Percentiles rank a stretch among this genome's conserved stretches.
These are phyloP conservation scores for Pythium folliculosum DNA, from an alignment of 352 stramenopile species.

Conservation along the genomic window DNA sequence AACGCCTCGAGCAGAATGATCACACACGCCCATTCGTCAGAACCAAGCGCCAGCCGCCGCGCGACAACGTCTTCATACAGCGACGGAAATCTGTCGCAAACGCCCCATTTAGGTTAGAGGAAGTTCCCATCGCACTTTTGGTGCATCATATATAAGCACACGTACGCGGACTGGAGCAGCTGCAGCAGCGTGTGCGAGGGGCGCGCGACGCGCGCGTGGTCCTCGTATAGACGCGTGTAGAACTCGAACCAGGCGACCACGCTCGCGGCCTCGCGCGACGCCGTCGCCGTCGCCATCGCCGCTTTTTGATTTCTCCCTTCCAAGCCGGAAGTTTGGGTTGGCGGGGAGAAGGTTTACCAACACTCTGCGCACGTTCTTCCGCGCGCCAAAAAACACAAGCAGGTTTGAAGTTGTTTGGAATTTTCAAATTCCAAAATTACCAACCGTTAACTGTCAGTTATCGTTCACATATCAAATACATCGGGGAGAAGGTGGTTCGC, in stretches of 20 bases:
- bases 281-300: slow-evolving; percentile 5
- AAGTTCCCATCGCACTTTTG: background rate
- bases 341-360: slow-evolving; percentile 1
- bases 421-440: slow-evolving; percentile 27
- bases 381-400: slow-evolving; percentile 26
- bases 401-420: slow-evolving; percentile 34
- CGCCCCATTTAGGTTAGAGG: background rate
- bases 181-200: slow-evolving; percentile 30
- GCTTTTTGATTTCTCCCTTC: background rate
- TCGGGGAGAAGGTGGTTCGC: background rate
- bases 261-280: slow-evolving; percentile 29
- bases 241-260: slow-evolving; percentile 30
- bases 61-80: slow-evolving; percentile 28
- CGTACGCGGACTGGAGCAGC: slow-evolving; percentile 31
- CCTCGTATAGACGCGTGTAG: slow-evolving; percentile 23
- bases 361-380: slow-evolving; percentile 20
- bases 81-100: slow-evolving; percentile 29
- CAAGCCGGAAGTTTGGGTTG: background rate
- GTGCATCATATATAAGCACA: background rate
- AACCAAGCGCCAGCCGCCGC: slow-evolving; percentile 4
- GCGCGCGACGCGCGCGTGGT: slow-evolving; percentile 8
- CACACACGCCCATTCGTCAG: slow-evolving; percentile 27
- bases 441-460: background rate
- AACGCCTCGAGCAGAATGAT: slow-evolving; percentile 44
- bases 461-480: too few species aligned